Base-by-base conservation (phyloP, 768 basidiomycete genomes). In the Podaxis rugospora region DNA sequence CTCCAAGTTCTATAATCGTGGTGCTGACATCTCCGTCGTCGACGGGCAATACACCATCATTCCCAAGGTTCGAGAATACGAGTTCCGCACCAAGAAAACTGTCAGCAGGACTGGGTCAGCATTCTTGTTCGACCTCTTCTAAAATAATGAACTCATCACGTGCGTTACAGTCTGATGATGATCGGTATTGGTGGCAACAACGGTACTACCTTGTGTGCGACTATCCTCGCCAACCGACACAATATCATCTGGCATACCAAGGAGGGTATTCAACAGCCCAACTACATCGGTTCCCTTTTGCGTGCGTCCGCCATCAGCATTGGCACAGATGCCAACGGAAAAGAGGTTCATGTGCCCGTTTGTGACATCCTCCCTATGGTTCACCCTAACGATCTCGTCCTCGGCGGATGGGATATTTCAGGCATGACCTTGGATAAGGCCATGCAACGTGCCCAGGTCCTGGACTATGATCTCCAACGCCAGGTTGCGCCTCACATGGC, bases 351-450 rank as follows among this genome's bases (percentile, higher is more conserved):
- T 68, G 88, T 96, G 63, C 97, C 97, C 21, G 77, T 98, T 68
- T 91, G 88, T 10, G 95, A 96, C 68, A 86, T 98, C 64, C 83
- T 97, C 44, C 95, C 95, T 53, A 97, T 96, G 93, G 94, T 95
- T 53, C 95, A 98, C 77, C 96, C 96, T 52, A 95, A 97, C 70
- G 97, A 98, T 75, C 88, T 98, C 69, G 92, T 97, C n/a, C 85
- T 98, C 64, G 93, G 97, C 53, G 96, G 97, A n/a, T 99, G 96
- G 97, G 97, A 99, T 69, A 98, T 99, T 69, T 97, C 95, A 44
- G 84, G 88, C 44, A 42, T 86, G 37, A 73, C 86, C 44, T 83
- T 99, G 78, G 95, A 98, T 75, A 82, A 88, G 75, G 94, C 97
- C 14, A 97, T 98, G 95, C 78, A 82, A 63, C 92, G 96, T 65